Conservation (phyloP, 805 yeast species). For the Sporopachydermia lactativora region DNA sequence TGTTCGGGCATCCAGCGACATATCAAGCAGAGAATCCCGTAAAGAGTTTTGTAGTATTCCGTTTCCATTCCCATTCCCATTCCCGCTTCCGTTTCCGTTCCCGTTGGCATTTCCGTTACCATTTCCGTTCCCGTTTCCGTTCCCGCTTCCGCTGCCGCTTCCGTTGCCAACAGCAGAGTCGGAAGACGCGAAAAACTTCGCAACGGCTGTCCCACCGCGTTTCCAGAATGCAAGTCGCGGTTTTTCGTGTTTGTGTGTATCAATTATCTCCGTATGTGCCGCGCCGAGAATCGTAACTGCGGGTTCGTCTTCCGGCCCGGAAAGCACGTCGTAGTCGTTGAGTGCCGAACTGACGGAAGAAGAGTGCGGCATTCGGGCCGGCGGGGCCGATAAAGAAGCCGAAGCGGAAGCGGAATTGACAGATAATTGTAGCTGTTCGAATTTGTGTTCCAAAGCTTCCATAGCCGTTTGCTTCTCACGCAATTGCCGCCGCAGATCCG, state of each 20-base stretch:
- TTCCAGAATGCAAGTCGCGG: conserved; percentile 18
- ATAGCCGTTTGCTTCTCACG: too few relatives aligned
- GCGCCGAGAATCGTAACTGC: conserved; percentile 16
- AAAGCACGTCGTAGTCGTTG: conserved; percentile 2
- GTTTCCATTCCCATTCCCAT: too few relatives aligned
- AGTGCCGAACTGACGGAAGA: background rate
- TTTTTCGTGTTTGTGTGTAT: conserved; percentile 12
- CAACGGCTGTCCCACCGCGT: conserved; percentile 21
- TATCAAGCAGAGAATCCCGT: conserved; percentile 24
- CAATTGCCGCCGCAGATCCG: too few relatives aligned
- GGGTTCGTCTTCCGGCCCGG: conserved; percentile 13
- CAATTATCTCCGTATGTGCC: conserved; percentile 9
- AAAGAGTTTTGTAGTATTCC: background rate
- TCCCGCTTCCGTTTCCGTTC: too few relatives aligned
- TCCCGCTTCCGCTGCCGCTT: too few relatives aligned
- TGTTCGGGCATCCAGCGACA: conserved; percentile 51
- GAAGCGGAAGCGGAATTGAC: too few relatives aligned
- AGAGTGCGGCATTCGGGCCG: background rate
- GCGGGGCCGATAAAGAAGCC: background rate
- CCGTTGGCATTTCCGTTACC: too few relatives aligned
- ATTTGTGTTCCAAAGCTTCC: too few relatives aligned
- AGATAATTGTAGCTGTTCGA: too few relatives aligned
- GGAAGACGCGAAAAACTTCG: conserved; percentile 11
- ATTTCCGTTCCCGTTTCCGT: too few relatives aligned
- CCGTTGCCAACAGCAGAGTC: background rate